These are phyloP conservation scores for Austroboletus niveus DNA, from an alignment of 1,284 basidiomycete genomes.

Conservation along the genomic window DNA sequence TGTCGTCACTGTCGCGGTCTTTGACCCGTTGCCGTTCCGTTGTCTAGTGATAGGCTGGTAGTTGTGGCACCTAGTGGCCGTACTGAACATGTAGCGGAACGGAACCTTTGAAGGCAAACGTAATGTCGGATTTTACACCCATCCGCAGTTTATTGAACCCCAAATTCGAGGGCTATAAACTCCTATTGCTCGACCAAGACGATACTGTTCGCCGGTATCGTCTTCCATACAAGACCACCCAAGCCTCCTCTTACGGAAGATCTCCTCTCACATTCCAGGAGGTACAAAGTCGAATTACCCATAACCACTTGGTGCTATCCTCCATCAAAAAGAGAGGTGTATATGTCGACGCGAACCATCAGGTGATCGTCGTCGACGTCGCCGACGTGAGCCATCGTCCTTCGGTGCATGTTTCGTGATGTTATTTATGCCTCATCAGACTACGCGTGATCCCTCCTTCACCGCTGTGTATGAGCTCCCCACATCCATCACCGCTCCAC, in stretches of 20 bases:
- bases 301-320: conserved; percentile 75
- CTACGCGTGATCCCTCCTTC: conserved; percentile 52
- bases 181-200: conserved; percentile 59
- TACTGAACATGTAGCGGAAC: no score
- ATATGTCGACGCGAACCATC: conserved; percentile 71
- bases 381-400: conserved; percentile 46
- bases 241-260: conserved; percentile 58
- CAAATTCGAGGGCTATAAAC: conserved; percentile 82
- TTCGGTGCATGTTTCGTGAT: conserved; percentile 1
- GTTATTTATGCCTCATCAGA: conserved; percentile 36
- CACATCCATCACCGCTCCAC: conserved; percentile 41
- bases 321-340: conserved; percentile 47
- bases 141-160: conserved; percentile 63
- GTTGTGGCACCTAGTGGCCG: no score
- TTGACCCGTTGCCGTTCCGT: no score
- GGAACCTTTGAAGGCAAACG: background rate
- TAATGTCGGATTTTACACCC: conserved; percentile 39
- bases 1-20: no score
- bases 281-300: conserved; percentile 78
- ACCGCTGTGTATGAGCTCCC: conserved; percentile 61
- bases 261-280: conserved; percentile 73
- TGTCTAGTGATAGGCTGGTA: no score
- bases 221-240: conserved; percentile 54
- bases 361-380: conserved; percentile 61
- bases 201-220: conserved; percentile 48